Evolutionary conservation across 2,329 filamentous ascomycete species (phyloP).

Genomic region (Bimuria novae-zelandiae): DNA sequence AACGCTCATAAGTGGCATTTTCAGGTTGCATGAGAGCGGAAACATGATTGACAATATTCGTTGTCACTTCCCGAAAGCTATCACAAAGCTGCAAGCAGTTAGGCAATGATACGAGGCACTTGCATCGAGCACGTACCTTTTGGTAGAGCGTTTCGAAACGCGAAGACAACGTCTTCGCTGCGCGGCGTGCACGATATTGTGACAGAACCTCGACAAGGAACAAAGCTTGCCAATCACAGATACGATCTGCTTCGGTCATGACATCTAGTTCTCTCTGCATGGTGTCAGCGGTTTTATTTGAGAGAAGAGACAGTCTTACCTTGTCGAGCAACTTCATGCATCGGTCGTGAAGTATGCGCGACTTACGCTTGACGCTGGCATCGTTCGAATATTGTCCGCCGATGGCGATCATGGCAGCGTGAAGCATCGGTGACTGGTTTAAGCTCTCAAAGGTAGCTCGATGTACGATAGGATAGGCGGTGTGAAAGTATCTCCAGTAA

Average conservation of each 20-base stretch:
- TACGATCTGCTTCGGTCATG: slow-evolving; percentile 31
- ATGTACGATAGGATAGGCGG: slow-evolving; percentile 51
- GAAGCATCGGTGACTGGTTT: slow-evolving; percentile 49
- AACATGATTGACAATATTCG: slow-evolving; percentile 22
- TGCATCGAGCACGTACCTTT: slow-evolving; percentile 27
- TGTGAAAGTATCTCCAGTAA: slow-evolving; percentile 53
- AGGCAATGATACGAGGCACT: slow-evolving; percentile 2
- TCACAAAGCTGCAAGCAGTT: slow-evolving; percentile 25
- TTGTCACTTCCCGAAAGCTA: slow-evolving; percentile 22
- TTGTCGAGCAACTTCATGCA: slow-evolving; percentile 48
- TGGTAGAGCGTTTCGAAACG: slow-evolving; percentile 46
- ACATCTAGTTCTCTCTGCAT: slow-evolving; percentile 32
- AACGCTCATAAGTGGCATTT: slow-evolving; percentile 28
- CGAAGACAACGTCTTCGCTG: slow-evolving; percentile 42
- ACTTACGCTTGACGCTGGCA: slow-evolving; percentile 40
- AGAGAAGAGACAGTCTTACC: slow-evolving; percentile 21
- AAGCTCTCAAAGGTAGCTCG: slow-evolving; percentile 45
- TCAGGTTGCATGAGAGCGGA: slow-evolving; percentile 24
- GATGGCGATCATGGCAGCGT: slow-evolving; percentile 51
- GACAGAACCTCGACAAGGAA: slow-evolving; percentile 51
- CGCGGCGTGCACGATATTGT: slow-evolving; percentile 48
- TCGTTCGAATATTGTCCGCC: slow-evolving; percentile 48
- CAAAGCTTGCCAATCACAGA: slow-evolving; percentile 51
- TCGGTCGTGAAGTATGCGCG: slow-evolving; percentile 47
- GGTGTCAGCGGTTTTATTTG: slow-evolving; percentile 17